Percentiles rank a stretch among this genome's conserved stretches.
Conservation (phyloP, 257 asterid species). For the Coffea canephora region DNA sequence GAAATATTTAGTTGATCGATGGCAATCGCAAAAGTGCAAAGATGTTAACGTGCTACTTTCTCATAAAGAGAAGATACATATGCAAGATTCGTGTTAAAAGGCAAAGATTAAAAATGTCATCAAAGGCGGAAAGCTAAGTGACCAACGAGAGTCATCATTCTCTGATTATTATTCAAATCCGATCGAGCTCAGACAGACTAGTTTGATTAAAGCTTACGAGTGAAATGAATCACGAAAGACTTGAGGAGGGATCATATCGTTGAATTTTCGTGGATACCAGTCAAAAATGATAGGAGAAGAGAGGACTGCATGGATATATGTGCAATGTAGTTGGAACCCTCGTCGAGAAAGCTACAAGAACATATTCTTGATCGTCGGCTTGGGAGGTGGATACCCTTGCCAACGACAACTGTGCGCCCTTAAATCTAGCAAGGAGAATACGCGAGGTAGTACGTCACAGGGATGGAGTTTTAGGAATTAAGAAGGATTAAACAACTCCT, state of each 20-base stretch:
- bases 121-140: slow-evolving; percentile 23
- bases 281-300: slow-evolving; percentile 16
- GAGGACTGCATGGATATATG: neutral
- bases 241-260: neutral
- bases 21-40: neutral
- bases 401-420: neutral
- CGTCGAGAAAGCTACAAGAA: neutral
- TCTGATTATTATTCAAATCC: neutral
- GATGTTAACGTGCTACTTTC: neutral
- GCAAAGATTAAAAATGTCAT: slow-evolving; percentile 13
- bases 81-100: slow-evolving; percentile 16
- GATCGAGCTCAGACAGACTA: neutral
- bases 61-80: neutral
- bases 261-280: slow-evolving; percentile 13
- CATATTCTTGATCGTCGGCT: neutral
- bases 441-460: neutral
- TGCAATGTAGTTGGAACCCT: neutral
- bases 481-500: no score
- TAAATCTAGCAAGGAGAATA: neutral
- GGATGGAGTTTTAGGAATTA: no score
- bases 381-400: neutral
- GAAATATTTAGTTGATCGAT: neutral
- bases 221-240: neutral
- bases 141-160: neutral
- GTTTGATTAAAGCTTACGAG: neutral